Evolutionary conservation across 352 stramenopile genomes (phyloP), one percentile per base, ranked within the genome.

Genomic region (Phytopythium oedochilum): DNA sequence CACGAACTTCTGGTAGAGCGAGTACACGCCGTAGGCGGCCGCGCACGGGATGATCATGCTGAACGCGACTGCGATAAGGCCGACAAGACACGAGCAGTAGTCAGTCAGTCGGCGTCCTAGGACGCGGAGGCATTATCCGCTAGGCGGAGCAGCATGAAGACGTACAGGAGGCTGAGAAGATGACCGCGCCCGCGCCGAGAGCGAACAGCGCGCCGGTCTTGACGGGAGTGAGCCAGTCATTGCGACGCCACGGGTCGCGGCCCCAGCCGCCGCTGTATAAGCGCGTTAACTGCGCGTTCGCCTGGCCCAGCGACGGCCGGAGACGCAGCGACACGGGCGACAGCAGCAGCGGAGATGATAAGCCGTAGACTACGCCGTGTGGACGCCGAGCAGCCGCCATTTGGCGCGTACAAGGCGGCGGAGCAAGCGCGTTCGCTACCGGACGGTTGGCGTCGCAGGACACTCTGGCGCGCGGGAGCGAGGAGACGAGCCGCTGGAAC

Each of bases 11-110:
- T 79, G 76, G 63, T 92, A 91, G 23, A 91, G 59, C 14, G 78
- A 61, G 60, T 91, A 92, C 46, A 89, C n/a, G 8, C 81, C 81
- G 35, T 86, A 89, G 3, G 77, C 81, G 8, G 79, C 78, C 14
- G 81, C 78, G 2, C 76, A 79, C 12, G 72, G 68, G 60, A 92
- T 75, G 57, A 89, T 59, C 17, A 88, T 44, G n/a, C 81, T 79
- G 52, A 92, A 85, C 6, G 75, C 81, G 53, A 92, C 81, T 92
- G 38, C 44, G 29, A 0, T 18, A 11, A 18, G 3, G 20, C 26
- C 10, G 8, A 7, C 1, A 55, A 26, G 17, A 49, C 38, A 32
- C 26, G n/a, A 25, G 22, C 26, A 23, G 3, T 14, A 12, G 17
- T 26, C 10, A 3, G 32, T 44, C 12, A 58, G n/a, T n/a, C n/a